Percentiles rank a stretch among this genome's conserved stretches.
phyloP scores from a whole-genome alignment of 352 stramenopile genomes.

The Pilasporangium apinafurcum region DNA sequence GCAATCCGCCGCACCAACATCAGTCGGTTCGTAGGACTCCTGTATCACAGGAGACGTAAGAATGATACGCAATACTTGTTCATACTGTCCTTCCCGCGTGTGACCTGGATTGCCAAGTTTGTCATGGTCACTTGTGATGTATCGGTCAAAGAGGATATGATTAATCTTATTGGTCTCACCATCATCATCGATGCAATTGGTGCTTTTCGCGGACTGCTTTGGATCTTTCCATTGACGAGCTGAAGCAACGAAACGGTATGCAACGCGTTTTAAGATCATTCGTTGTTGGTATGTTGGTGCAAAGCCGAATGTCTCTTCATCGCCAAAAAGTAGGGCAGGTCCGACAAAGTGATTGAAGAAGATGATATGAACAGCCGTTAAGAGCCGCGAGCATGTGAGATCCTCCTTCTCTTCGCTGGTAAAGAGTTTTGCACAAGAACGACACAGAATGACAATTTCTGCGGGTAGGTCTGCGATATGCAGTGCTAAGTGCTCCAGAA shows the following conservation, averaged over 20 bases:
- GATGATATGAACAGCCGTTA: slow-evolving; percentile 44
- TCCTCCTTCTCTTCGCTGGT: not conserved
- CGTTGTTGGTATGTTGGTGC: slow-evolving; percentile 7
- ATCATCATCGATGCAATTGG: not conserved
- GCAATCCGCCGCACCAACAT: slow-evolving; percentile 8
- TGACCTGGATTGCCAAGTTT: no score
- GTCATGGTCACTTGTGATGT: no score
- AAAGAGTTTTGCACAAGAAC: slow-evolving; percentile 22
- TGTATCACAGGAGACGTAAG: slow-evolving; percentile 2
- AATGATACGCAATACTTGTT: slow-evolving; percentile 5
- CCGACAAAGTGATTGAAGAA: slow-evolving; percentile 74
- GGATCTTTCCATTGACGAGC: not conserved
- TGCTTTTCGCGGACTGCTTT: not conserved
- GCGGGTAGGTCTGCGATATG: slow-evolving; percentile 21
- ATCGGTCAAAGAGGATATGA: no score
- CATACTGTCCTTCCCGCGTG: slow-evolving; percentile 2
- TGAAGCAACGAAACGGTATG: slow-evolving; percentile 6
- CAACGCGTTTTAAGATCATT: slow-evolving; percentile 7
- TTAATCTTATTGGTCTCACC: not conserved
- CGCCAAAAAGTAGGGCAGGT: slow-evolving; percentile 27
- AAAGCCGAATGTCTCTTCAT: slow-evolving; percentile 5
- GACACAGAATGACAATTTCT: slow-evolving; percentile 55
- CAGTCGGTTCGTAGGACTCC: slow-evolving; percentile 1
- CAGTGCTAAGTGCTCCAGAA: slow-evolving; percentile 21
- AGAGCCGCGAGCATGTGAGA: not conserved